phyloP scores from a whole-genome alignment of 495 filamentous ascomycete genomes.

The Talaromyces proteolyticus region DNA sequence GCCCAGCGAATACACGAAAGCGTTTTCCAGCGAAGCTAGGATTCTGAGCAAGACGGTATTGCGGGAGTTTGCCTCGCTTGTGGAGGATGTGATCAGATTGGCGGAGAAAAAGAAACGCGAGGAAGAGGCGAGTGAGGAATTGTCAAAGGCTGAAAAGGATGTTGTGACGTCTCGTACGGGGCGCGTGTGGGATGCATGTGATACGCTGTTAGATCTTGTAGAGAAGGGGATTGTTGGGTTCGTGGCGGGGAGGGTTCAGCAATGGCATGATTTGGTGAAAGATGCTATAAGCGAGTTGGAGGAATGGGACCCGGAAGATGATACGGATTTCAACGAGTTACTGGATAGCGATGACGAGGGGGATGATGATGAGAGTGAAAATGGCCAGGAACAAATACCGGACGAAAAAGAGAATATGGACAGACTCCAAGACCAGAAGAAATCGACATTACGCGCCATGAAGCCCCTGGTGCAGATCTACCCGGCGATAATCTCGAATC shows the following conservation, averaged over 20 bases:
- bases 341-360: constrained; percentile 29
- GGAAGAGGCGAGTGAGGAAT: constrained; percentile 16
- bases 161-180: constrained; percentile 36
- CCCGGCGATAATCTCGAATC: constrained; percentile 28
- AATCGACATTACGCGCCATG: constrained; percentile 27
- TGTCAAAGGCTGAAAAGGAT: constrained; percentile 31
- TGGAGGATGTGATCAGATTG: constrained; percentile 26
- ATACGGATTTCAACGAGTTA: constrained; percentile 39
- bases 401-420: constrained; percentile 21
- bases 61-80: constrained; percentile 29
- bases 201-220: constrained; percentile 56
- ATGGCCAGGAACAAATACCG: background rate
- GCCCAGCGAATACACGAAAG: constrained; percentile 48
- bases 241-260: constrained; percentile 53
- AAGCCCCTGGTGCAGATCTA: constrained; percentile 39
- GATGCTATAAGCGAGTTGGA: constrained; percentile 81
- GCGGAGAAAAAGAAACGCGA: constrained; percentile 20
- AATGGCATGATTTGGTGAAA: constrained; percentile 63
- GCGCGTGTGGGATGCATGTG: constrained; percentile 60
- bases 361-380: constrained; percentile 22
- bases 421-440: constrained; percentile 30
- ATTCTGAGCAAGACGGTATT: constrained; percentile 26
- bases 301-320: constrained; percentile 67
- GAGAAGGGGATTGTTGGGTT: constrained; percentile 59
- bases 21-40: constrained; percentile 48